Evolutionary conservation across 768 basidiomycete species (phyloP), one percentile per base, ranked within the genome.

Genomic region (Tricholoma furcatifolium): DNA sequence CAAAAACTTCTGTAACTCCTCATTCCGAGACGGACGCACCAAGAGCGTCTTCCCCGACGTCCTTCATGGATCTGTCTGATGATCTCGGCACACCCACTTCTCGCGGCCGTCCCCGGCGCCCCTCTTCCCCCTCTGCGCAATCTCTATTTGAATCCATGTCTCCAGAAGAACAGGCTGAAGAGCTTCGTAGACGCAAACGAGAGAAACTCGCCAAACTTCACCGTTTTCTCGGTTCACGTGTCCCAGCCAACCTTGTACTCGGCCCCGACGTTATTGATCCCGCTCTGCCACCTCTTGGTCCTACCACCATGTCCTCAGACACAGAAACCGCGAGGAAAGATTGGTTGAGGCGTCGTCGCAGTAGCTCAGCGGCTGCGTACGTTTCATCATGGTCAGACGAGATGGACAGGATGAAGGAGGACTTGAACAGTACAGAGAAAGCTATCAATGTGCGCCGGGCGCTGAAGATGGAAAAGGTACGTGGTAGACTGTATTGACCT

Each of bases 391-490:
- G 81, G 82, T 70, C 70, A 10, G 80, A 81, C 45, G 76, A 80
- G 31, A 65, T 80, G 35, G 87, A 89, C 55, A 75, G 87, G 30
- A 66, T 84, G 39, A 87, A 81, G 67, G 86, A 83, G 64, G 85
- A 88, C 53, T 75, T 93, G 43, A 78, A 83, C 60, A 82, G 82
- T 24, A 76, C 71, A 57, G 89, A 92, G 65, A 91, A 90, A 71
- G 85, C 87, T 12, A 79, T 87, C 62, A 88, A 88, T 61, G 89
- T 93, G 42, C 78, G 84, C 44, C 72, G 91, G 46, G 90, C 89
- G 35, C 77, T 85, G 63, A 93, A 93, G 70, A 92, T 93, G 89
- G 89, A 92, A 69, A 87, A 88, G 82, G 91, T 88, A 50, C 27
- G 2, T 43, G 18, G 39, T 27, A 8, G 14, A 31, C 8, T 36